Percentiles rank a stretch among this genome's conserved stretches.
These are phyloP conservation scores for Geotrichum citri-aurantii DNA, from an alignment of 1,139 yeast species.

Conservation along the genomic window DNA sequence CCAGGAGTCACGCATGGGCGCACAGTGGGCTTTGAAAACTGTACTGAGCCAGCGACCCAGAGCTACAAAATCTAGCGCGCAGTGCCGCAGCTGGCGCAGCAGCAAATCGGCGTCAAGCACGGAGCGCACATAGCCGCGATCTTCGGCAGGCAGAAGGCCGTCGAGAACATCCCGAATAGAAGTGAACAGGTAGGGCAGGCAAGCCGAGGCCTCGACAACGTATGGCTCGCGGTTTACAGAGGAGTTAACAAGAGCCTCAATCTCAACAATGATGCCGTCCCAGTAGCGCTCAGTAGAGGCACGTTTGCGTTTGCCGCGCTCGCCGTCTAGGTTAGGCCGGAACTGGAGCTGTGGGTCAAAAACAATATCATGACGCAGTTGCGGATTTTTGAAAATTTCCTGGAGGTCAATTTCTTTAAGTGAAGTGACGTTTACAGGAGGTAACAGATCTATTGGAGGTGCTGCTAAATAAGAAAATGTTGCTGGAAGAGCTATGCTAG, in stretches of 20 bases:
- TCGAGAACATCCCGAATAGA: slow-evolving; percentile 81
- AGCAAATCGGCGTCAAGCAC: slow-evolving; percentile 73
- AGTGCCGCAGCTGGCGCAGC: slow-evolving; percentile 67
- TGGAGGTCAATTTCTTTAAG: slow-evolving; percentile 82
- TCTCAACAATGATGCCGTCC: slow-evolving; percentile 67
- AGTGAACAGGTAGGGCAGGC: slow-evolving; percentile 59
- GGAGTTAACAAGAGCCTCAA: slow-evolving; percentile 27
- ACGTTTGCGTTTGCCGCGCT: slow-evolving; percentile 69
- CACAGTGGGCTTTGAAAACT: slow-evolving; percentile 78
- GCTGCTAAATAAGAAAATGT: too few relatives aligned
- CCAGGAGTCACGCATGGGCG: slow-evolving; percentile 93
- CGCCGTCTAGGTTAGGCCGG: slow-evolving; percentile 88
- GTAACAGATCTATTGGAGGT: slow-evolving; percentile 33
- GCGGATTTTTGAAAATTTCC: slow-evolving; percentile 87
- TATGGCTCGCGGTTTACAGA: slow-evolving; percentile 7
- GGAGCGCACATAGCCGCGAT: slow-evolving; percentile 61
- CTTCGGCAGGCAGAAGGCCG: slow-evolving; percentile 67
- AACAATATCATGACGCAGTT: slow-evolving; percentile 83
- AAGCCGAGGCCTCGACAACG: slow-evolving; percentile 5
- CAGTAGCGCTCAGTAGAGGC: slow-evolving; percentile 75
- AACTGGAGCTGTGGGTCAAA: slow-evolving; percentile 92
- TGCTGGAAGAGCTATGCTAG: slow-evolving; percentile 40
- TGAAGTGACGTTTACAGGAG: slow-evolving; percentile 82
- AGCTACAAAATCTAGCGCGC: slow-evolving; percentile 61
- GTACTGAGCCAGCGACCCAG: slow-evolving; percentile 64